Evolutionary conservation across 2,329 filamentous ascomycete genomes (phyloP).

Genomic region (Ophiostoma sp.): DNA sequence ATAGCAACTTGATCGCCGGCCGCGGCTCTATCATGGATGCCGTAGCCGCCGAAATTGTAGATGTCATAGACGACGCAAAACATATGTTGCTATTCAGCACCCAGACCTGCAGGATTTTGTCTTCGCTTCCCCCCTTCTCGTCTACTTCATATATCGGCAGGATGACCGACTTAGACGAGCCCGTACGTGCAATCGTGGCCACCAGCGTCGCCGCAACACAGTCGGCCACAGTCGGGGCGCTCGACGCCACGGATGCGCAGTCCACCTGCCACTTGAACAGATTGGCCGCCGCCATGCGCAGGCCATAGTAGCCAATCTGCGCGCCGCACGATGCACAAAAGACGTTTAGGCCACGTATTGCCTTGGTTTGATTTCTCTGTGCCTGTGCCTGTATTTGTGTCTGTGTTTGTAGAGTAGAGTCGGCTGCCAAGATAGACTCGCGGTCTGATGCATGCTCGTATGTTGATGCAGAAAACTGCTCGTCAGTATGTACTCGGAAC

Average conservation of each 20-base stretch:
- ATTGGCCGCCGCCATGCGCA: conserved; percentile 42
- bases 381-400: background rate
- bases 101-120: conserved; percentile 44
- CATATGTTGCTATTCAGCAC: conserved; percentile 51
- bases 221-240: conserved; percentile 37
- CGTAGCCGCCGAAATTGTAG: too few species aligned
- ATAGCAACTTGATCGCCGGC: conserved; percentile 51
- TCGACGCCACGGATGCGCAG: background rate
- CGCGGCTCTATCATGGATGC: conserved; percentile 24
- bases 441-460: background rate
- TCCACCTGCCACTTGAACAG: conserved; percentile 54
- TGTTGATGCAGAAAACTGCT: conserved; percentile 1
- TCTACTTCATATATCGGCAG: conserved; percentile 34
- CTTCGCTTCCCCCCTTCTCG: background rate
- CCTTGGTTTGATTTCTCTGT: conserved; percentile 13
- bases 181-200: conserved; percentile 51
- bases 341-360: conserved; percentile 34
- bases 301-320: conserved; percentile 46
- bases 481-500: conserved; percentile 15
- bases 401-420: background rate
- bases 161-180: conserved; percentile 52
- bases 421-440: background rate
- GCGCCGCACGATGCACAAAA: conserved; percentile 43
- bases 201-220: conserved; percentile 51
- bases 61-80: conserved; percentile 32